Evolutionary conservation across 176 grass and related monocot species (phyloP), one percentile per base, ranked within the genome.

Genomic region (Otatea glauca): DNA sequence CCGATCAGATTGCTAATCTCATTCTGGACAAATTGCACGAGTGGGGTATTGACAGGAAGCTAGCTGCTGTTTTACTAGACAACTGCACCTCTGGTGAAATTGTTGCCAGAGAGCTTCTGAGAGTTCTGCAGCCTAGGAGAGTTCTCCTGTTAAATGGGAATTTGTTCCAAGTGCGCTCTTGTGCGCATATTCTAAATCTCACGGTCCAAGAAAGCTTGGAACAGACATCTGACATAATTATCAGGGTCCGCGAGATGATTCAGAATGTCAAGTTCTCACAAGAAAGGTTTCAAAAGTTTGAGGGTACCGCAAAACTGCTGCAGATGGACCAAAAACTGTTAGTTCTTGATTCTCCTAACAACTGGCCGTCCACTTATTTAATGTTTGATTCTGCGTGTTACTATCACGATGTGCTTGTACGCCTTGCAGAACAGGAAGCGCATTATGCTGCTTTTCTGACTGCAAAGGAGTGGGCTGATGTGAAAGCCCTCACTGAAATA

Each of bases 371-470:
- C 21, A 86, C 85, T n/a, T 95, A 90, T 85, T 87, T 93, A 45
- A 98, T 98, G 96, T 94, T 98, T 75, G 91, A 98, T 54, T 94
- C 93, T 77, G 93, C 89, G 34, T 98, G 93, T 80, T 92, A 96
- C 51, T 94, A 94, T 75, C 89, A 98, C 48, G 91, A 93, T 73
- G 93, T 91, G 32, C 88, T 98, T 78, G 55, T 71, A 65, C 85
- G 80, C 49, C 59, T 98, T 39, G 89, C 89, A 85, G 93, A 96
- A 88, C 87, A 91, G 59, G 91, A 98, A 76, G 64, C 85, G 0
- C 83, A 91, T 4, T 95, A 90, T 70, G 62, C 86, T 72, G 81
- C 81, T 82, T 90, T 92, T 80, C 75, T 96, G 74, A 80, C 88
- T 60, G 49, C 91, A 51, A 94, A 92, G 83, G 93, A 95, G 5